Conservation (phyloP, 2,329 filamentous ascomycete species). For the Simplicillium aogashimaense region DNA sequence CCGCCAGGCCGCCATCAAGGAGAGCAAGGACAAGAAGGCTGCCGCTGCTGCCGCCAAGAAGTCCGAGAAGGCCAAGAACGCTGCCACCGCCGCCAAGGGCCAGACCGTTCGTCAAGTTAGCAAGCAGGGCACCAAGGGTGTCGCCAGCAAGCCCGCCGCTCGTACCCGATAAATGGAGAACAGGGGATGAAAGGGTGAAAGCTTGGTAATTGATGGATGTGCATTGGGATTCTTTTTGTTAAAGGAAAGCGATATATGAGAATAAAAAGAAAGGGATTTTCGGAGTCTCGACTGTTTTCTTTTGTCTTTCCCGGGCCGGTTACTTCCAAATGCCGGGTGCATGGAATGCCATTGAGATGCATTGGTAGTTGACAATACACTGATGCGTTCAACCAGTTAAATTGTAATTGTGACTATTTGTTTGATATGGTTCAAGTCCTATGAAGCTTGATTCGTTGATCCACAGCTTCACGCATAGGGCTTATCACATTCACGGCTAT, state of each 20-base stretch:
- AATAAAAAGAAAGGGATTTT: conserved; percentile 13
- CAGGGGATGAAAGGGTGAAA: conserved; percentile 8
- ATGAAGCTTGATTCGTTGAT: no score
- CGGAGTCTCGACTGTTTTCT: conserved; percentile 28
- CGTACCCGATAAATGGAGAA: conserved; percentile 57
- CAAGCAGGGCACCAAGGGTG: conserved; percentile 93
- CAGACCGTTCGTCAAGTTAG: conserved; percentile 72
- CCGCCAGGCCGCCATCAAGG: conserved; percentile 84
- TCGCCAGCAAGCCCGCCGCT: conserved; percentile 66
- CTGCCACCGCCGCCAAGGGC: conserved; percentile 60
- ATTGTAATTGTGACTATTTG: not conserved
- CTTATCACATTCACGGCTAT: no score
- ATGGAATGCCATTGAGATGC: conserved; percentile 31
- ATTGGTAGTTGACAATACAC: conserved; percentile 27
- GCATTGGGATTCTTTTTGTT: not conserved
- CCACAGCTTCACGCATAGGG: no score
- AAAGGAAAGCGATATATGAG: conserved; percentile 2
- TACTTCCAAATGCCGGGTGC: conserved; percentile 30
- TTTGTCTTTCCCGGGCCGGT: conserved; percentile 30
- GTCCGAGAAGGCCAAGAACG: conserved; percentile 96
- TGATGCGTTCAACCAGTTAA: conserved; percentile 13
- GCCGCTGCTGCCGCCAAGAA: conserved; percentile 87
- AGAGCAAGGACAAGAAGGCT: conserved; percentile 97
- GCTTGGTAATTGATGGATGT: conserved; percentile 1
- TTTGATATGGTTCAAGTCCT: no score